Evolutionary conservation across 345 rosid species (phyloP), one percentile per base, ranked within the genome.

Genomic region (Jatropha curcas): DNA sequence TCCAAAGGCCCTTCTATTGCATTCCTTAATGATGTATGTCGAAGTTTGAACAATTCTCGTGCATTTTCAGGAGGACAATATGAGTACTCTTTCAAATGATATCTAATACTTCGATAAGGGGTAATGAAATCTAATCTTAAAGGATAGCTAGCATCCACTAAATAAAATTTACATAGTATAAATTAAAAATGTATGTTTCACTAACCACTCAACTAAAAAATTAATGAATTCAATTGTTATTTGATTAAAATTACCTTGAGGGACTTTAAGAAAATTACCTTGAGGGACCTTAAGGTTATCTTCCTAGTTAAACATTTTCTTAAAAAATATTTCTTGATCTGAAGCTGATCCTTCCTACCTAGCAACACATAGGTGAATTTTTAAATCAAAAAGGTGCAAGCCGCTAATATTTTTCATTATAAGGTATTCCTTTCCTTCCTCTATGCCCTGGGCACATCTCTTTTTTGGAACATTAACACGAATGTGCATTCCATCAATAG

Each of bases 81-180:
- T n/a, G 60, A 68, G 27, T 68, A 74, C 2, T 74, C 67, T 61
- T 60, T 34, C 51, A 75, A 51, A 22, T 75, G 33, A 50, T 68
- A 50, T 22, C 22, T 6, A 39, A 28, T 39, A 41, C 19, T 51
- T 3, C 12, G 10, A 70, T 70, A 8, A 7, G 11, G 30, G 25
- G 55, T 25, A 6, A 57, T 41, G 35, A 70, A 17, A 3, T 20
- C 37, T 0, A 0, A 35, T 35, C 41, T 57, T 2, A 41, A 39
- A 2, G 51, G 11, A 57, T 57, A 57, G 7, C 9, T 9, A 16
- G 4, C 30, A 35, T 56, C 62, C 12, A 55, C 53, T 25, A 56
- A 22, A 8, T 69, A 39, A 20, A 22, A 69, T 25, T 69, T 69
- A 55, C 27, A 37, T 57, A 25, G 37, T 11, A 7, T 12, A 35